Percentiles rank a stretch among this genome's conserved stretches.
Conservation (phyloP, 2,329 filamentous ascomycete genomes). For the Arthrobotrys pseudoclavata region DNA sequence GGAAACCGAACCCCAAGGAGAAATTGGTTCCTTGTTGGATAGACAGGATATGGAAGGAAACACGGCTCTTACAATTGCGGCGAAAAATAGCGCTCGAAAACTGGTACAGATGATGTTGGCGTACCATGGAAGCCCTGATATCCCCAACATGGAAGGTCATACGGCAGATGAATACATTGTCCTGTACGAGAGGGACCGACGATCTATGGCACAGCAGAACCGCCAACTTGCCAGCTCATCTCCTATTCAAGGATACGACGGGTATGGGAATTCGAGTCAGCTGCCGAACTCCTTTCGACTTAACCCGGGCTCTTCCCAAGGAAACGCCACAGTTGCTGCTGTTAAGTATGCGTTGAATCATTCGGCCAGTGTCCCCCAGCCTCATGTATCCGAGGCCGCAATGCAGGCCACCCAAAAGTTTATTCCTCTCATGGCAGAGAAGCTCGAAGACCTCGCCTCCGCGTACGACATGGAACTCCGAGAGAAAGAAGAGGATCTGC, state of each 20-base stretch:
- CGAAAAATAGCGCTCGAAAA: constrained; percentile 87
- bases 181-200: constrained; percentile 77
- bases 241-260: constrained; percentile 72
- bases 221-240: constrained; percentile 77
- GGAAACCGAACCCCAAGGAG: constrained; percentile 80
- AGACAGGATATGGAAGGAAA: constrained; percentile 88
- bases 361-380: constrained; percentile 62
- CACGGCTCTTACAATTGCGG: constrained; percentile 81
- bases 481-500: constrained; percentile 79
- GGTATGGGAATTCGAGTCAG: constrained; percentile 66
- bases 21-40: constrained; percentile 83
- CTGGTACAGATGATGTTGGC: constrained; percentile 84
- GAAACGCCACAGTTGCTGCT: constrained; percentile 61
- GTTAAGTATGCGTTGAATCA: constrained; percentile 62
- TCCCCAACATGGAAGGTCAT: constrained; percentile 84
- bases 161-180: constrained; percentile 88
- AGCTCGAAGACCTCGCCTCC: constrained; percentile 77
- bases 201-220: constrained; percentile 75
- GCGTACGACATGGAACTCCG: constrained; percentile 81
- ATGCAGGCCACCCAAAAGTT: constrained; percentile 79
- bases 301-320: constrained; percentile 56
- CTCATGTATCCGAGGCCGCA: constrained; percentile 75
- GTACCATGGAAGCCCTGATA: constrained; percentile 84
- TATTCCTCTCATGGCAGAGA: constrained; percentile 77
- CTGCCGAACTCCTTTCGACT: constrained; percentile 57